Conservation (phyloP, 1,284 basidiomycete genomes). For the Ganoderma resinaceum region DNA sequence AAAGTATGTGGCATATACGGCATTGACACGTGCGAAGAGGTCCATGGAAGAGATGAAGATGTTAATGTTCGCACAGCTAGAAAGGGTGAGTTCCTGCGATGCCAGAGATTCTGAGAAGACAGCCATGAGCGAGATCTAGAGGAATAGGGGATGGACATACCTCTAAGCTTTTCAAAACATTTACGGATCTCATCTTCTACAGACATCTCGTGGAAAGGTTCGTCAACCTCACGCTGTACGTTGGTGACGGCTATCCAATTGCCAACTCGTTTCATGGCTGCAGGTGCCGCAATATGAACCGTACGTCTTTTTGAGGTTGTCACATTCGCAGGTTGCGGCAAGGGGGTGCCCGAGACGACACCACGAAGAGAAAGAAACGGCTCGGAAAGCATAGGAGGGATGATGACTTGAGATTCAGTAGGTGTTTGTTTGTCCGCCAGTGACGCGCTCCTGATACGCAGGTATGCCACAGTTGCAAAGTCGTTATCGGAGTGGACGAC, state of each 20-base stretch:
- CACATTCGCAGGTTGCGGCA: neutral
- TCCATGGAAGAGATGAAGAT: constrained; percentile 87
- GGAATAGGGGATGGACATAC: constrained; percentile 45
- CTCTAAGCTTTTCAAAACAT: constrained; percentile 66
- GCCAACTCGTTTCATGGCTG: constrained; percentile 34
- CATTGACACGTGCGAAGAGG: constrained; percentile 78
- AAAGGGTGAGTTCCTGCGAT: constrained; percentile 55
- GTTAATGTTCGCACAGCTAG: constrained; percentile 81
- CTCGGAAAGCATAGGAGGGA: constrained; percentile 64
- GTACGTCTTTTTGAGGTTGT: neutral
- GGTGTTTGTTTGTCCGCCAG: constrained; percentile 59
- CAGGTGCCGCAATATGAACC: neutral
- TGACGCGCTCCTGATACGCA: constrained; percentile 76
- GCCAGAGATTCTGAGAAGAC: constrained; percentile 55
- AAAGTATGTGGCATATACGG: constrained; percentile 83
- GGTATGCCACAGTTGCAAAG: constrained; percentile 88
- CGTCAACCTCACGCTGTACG: constrained; percentile 45
- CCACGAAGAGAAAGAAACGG: constrained; percentile 42
- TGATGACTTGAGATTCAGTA: constrained; percentile 28
- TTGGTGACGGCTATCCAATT: constrained; percentile 68
- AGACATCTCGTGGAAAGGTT: constrained; percentile 36
- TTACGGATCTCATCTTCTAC: constrained; percentile 68
- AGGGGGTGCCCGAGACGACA: constrained; percentile 16
- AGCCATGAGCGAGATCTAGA: constrained; percentile 6
- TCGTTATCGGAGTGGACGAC: constrained; percentile 80